phyloP scores from a whole-genome alignment of 345 rosid genomes.

The Salix arbutifolia region DNA sequence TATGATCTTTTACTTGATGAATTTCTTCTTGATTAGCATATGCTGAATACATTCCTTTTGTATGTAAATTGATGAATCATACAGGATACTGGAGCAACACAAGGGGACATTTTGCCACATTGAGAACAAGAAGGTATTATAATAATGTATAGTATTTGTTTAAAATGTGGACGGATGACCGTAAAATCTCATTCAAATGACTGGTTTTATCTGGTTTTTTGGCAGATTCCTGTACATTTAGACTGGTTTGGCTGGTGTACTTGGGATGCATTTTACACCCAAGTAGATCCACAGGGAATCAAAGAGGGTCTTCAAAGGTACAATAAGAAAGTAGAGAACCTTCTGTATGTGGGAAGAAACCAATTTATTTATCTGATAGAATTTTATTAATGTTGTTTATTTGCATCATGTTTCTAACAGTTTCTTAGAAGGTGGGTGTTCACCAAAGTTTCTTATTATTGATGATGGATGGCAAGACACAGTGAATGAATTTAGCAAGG shows the following conservation, averaged over 20 bases:
- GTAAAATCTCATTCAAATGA: not conserved
- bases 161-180: not conserved
- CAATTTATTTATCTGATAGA: not conserved
- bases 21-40: not conserved
- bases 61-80: not conserved
- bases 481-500: conserved; percentile 33
- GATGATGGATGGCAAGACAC: conserved; percentile 75
- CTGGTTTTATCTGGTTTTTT: conserved; percentile 5
- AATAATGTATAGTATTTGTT: not conserved
- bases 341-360: not conserved
- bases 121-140: conserved; percentile 50
- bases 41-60: not conserved
- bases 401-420: conserved; percentile 17
- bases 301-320: conserved; percentile 60
- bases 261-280: conserved; percentile 67
- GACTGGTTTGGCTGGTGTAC: conserved; percentile 78
- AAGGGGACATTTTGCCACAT: conserved; percentile 53
- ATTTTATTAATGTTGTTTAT: not conserved
- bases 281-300: conserved; percentile 48
- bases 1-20: too few species aligned
- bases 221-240: conserved; percentile 50
- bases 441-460: conserved; percentile 53
- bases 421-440: conserved; percentile 44
- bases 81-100: conserved; percentile 52
- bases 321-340: not conserved